Conservation (phyloP, 306 rosid genomes). For the Medicago ruthenica region DNA sequence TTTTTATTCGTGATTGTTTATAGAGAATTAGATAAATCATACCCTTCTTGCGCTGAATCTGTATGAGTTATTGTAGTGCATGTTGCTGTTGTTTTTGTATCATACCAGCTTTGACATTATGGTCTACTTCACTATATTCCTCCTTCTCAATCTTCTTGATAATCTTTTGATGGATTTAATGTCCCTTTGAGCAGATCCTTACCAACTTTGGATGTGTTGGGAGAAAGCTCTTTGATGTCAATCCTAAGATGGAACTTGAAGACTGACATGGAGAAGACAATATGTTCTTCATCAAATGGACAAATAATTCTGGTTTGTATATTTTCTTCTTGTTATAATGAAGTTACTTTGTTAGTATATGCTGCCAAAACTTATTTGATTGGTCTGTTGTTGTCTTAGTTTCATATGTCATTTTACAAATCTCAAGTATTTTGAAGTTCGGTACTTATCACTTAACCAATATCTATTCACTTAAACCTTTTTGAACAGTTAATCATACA, state of each 20-base stretch:
- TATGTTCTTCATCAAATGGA: slow-evolving; percentile 73
- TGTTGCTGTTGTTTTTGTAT: slow-evolving; percentile 29
- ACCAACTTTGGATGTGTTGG: slow-evolving; percentile 72
- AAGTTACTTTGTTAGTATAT: slow-evolving; percentile 25
- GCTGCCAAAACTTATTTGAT: slow-evolving; percentile 25
- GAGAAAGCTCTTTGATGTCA: slow-evolving; percentile 66
- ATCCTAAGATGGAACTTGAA: slow-evolving; percentile 80
- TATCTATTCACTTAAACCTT: slow-evolving; percentile 28
- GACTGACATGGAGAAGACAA: slow-evolving; percentile 68
- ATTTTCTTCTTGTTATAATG: slow-evolving; percentile 43
- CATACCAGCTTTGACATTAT: slow-evolving; percentile 19
- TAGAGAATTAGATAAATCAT: slow-evolving; percentile 16
- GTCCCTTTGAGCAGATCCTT: slow-evolving; percentile 68
- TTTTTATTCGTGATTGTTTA: slow-evolving; percentile 17
- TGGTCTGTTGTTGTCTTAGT: slow-evolving; percentile 25
- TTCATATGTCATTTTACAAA: slow-evolving; percentile 13
- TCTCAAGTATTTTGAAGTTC: slow-evolving; percentile 28
- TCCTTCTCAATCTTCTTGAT: neutral
- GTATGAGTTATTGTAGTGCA: slow-evolving; percentile 23
- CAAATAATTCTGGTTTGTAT: slow-evolving; percentile 76
- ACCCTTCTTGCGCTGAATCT: slow-evolving; percentile 29
- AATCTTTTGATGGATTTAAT: slow-evolving; percentile 29
- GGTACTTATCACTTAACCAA: slow-evolving; percentile 15
- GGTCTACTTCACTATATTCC: slow-evolving; percentile 32
- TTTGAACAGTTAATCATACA: slow-evolving; percentile 15